phyloP scores from a whole-genome alignment of 805 yeast genomes.

The Yarrowia porcina region DNA sequence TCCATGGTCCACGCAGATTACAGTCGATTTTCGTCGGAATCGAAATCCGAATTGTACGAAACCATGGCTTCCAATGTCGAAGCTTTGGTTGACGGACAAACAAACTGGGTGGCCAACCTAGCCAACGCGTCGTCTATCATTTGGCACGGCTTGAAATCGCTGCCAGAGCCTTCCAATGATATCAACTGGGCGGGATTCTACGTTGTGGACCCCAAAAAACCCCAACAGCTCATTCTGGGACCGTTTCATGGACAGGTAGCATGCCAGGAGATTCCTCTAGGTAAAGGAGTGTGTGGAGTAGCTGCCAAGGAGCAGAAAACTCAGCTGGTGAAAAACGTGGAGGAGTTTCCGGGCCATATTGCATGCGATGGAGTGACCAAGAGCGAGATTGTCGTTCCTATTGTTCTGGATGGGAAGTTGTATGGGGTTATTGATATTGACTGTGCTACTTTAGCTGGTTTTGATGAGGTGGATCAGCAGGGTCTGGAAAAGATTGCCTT shows the following conservation, averaged over 20 bases:
- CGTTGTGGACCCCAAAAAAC: constrained; percentile 45
- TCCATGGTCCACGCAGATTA: constrained; percentile 71
- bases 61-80: constrained; percentile 57
- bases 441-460: constrained; percentile 62
- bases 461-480: constrained; percentile 58
- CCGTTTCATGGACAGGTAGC: constrained; percentile 98
- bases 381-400: constrained; percentile 91
- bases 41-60: constrained; percentile 53
- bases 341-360: constrained; percentile 83
- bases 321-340: constrained; percentile 76
- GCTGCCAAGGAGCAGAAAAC: constrained; percentile 62
- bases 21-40: constrained; percentile 47
- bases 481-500: constrained; percentile 59
- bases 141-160: constrained; percentile 80
- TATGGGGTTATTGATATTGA: constrained; percentile 87
- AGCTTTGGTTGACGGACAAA: constrained; percentile 60
- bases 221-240: constrained; percentile 61
- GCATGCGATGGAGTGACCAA: constrained; percentile 96
- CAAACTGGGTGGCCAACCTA: constrained; percentile 85
- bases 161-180: constrained; percentile 40
- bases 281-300: constrained; percentile 88
- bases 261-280: constrained; percentile 75
- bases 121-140: constrained; percentile 82
- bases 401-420: constrained; percentile 46
- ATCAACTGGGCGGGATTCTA: constrained; percentile 97